phyloP scores from a whole-genome alignment of 441 rosid genomes.

The Syzygium malaccense region DNA sequence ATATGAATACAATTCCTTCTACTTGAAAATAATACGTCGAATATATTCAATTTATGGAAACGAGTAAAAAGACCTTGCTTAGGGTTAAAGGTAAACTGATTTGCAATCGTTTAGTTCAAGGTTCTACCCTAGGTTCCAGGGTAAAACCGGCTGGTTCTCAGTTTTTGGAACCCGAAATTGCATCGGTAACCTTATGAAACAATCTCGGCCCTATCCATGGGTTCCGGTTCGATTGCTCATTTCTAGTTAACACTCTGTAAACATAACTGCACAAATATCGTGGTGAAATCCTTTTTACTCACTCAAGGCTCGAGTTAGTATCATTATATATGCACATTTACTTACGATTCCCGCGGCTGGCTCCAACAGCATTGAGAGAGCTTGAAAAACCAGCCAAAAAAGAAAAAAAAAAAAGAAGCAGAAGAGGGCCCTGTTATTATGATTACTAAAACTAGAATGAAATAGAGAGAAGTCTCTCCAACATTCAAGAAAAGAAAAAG shows the following conservation, averaged over 20 bases:
- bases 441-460: background rate
- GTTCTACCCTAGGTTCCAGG: background rate
- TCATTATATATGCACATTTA: background rate
- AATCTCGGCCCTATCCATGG: rapidly evolving
- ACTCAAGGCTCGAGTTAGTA: rapidly evolving
- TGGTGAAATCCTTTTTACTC: background rate
- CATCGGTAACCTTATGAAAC: background rate
- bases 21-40: background rate
- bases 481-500: background rate
- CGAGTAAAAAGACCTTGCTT: background rate
- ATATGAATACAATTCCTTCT: background rate
- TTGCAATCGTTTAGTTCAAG: background rate
- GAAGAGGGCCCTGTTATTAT: background rate
- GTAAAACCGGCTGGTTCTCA: background rate
- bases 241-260: background rate
- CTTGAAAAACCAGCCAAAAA: too few species aligned
- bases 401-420: too few species aligned
- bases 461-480: background rate
- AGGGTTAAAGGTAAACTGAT: rapidly evolving
- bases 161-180: rapidly evolving
- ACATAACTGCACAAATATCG: background rate
- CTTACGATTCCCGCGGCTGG: background rate
- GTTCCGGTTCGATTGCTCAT: rapidly evolving
- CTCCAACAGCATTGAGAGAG: too few species aligned
- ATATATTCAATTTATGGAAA: background rate